Base-by-base conservation (phyloP, 148 eudicot species). In the Amaranthus hypochondriacus region DNA sequence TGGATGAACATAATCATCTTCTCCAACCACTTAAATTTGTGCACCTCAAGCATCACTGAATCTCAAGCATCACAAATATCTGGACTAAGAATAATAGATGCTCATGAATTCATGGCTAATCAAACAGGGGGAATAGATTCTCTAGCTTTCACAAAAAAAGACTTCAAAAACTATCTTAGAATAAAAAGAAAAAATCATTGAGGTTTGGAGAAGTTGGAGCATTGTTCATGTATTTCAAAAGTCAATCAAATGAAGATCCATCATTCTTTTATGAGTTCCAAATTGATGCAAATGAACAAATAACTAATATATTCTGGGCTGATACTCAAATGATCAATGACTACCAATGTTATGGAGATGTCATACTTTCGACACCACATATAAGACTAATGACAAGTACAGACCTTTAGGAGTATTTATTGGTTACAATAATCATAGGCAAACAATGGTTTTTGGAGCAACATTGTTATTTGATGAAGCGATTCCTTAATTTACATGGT, bases 391-490 rank as follows among this genome's bases (percentile, higher is more conserved):
- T 15, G 66, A 73, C 60, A 78, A 65, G 44, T 75, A 83, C 57
- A 66, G 78, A n/a, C 78, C 87, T 10, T 62, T 84, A 39, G 79
- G 77, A 57, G 64, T 75, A 48, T 78, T 83, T 68, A 64, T 75
- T 66, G 83, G 81, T 12, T 60, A 73, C 7, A 84, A 84, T 78
- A 73, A 84, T 68, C 80, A 81, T 55, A 75, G 68, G 66, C 76
- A 81, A 68, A 58, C 74, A 56, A 39, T 66, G 21, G 52, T 77
- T 15, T 84, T 76, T 59, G 83, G 87, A 8, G 83, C 79, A 12
- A 72, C 78, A 54, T 60, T 81, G 56, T 28, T 84, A 11, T 76
- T 81, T 73, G 87, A 84, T 76, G 80, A 78, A 56, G 76, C 83
- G 15, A n/a, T 56, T 58, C 68, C 61, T 42, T 68, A 77, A 21